Evolutionary conservation across 164 flowering plant genomes (phyloP).

Genomic region (Vitis vinifera): DNA sequence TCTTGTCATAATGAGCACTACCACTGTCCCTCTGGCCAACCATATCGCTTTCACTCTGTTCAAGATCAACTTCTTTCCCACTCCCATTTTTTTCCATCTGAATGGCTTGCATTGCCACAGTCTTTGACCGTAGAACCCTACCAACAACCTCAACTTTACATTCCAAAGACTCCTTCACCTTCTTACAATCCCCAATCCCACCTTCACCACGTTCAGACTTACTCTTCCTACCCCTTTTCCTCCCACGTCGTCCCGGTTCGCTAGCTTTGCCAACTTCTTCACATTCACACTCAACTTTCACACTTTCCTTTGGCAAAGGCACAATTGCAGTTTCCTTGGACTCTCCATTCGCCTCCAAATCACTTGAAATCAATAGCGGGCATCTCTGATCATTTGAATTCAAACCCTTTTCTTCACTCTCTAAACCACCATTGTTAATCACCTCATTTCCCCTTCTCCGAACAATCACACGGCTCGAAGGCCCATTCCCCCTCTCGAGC

Average conservation of each 20-base stretch:
- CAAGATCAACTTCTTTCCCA: constrained; percentile 11
- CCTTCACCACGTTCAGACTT: constrained; percentile 1
- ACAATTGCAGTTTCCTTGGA: too few species aligned
- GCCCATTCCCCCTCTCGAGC: constrained; percentile 1
- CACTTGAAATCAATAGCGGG: not conserved
- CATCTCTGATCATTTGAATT: constrained; percentile 5
- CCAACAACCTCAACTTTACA: constrained; percentile 11
- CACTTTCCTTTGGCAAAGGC: not conserved
- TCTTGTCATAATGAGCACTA: constrained; percentile 2
- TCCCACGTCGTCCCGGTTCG: not conserved
- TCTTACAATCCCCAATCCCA: not conserved
- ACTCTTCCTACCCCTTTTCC: constrained; percentile 9
- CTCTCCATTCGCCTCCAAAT: not conserved
- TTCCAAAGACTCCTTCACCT: constrained; percentile 10
- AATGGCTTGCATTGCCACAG: not conserved
- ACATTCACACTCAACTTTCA: not conserved
- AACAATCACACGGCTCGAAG: not conserved
- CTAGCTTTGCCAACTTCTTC: not conserved
- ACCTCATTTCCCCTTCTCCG: not conserved
- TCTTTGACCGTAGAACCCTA: constrained; percentile 37
- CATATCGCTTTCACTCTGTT: not conserved
- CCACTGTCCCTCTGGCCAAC: not conserved
- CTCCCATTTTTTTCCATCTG: not conserved
- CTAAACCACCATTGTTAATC: not conserved
- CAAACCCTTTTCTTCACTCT: not conserved